Conservation (phyloP, 2,329 filamentous ascomycete genomes). For the Cadophora sp. region DNA sequence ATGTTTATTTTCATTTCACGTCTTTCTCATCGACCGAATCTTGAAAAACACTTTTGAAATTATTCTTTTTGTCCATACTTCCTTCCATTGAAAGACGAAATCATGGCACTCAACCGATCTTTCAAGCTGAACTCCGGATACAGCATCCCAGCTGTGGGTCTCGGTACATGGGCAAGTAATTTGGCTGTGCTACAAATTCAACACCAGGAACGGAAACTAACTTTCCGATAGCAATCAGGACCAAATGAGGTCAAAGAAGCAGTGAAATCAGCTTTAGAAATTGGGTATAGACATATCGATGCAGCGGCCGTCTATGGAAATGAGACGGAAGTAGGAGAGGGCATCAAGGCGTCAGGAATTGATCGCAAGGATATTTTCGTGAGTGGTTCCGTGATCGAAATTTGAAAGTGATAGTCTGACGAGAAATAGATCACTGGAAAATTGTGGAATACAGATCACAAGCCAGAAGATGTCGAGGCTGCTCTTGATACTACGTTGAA, state of each 20-base stretch:
- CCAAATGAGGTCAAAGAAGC: constrained; percentile 54
- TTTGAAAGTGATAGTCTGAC: neutral
- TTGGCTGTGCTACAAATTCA: neutral
- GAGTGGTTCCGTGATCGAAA: constrained; percentile 36
- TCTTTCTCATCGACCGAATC: neutral
- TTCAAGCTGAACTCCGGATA: constrained; percentile 50
- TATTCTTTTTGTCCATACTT: neutral
- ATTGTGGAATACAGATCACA: constrained; percentile 60
- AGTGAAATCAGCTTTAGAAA: constrained; percentile 45
- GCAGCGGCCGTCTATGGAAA: constrained; percentile 54
- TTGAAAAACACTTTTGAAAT: neutral
- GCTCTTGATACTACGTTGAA: constrained; percentile 55
- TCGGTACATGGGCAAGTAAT: constrained; percentile 48
- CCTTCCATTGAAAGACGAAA: neutral
- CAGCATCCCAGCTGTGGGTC: constrained; percentile 48
- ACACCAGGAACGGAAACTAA: constrained; percentile 1
- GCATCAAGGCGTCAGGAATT: constrained; percentile 47
- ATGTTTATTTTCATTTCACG: neutral
- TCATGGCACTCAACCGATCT: constrained; percentile 46
- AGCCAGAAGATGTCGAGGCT: constrained; percentile 49
- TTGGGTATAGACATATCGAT: constrained; percentile 55
- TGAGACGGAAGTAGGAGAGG: constrained; percentile 51
- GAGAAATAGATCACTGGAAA: constrained; percentile 56
- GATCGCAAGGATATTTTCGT: constrained; percentile 48
- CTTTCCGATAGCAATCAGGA: constrained; percentile 25